Evolutionary conservation across 768 basidiomycete species (phyloP).

Genomic region (Mycena floridula): DNA sequence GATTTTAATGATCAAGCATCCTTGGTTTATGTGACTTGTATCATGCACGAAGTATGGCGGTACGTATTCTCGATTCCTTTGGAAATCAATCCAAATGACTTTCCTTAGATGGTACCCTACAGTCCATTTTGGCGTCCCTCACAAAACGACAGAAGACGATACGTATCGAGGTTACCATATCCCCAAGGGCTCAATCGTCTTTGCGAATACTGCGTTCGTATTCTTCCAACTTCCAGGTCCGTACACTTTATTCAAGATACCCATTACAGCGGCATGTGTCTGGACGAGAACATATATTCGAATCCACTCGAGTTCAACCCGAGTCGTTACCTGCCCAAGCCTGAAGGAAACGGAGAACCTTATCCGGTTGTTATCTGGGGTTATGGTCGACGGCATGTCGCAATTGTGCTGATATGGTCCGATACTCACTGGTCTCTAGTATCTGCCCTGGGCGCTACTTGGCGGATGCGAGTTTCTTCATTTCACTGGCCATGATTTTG

Average conservation of each 20-base stretch:
- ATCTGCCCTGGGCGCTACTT: conserved; percentile 13
- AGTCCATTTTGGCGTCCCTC: conserved; percentile 7
- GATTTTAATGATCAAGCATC: conserved; percentile 19
- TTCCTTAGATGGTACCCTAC: neutral
- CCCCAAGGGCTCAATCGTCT: neutral
- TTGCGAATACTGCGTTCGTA: conserved; percentile 3
- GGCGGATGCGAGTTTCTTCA: conserved; percentile 23
- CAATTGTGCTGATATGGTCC: neutral
- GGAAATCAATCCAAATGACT: too few relatives aligned
- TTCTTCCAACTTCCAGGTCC: neutral
- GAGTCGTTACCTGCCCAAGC: neutral
- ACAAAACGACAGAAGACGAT: conserved; percentile 1
- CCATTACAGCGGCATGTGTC: conserved; percentile 14
- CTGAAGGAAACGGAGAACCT: conserved; percentile 3
- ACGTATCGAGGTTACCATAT: conserved; percentile 2
- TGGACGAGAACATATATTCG: conserved; percentile 3
- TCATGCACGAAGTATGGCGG: conserved; percentile 26
- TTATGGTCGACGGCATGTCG: conserved; percentile 2
- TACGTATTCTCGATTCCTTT: conserved; percentile 8
- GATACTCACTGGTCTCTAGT: neutral
- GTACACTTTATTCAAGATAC: neutral
- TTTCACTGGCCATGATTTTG: conserved; percentile 21
- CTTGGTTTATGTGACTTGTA: conserved; percentile 30
- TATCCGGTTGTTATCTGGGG: conserved; percentile 5
- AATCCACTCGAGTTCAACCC: conserved; percentile 4